Evolutionary conservation across 192 early-diverging fungal species (phyloP), one percentile per base, ranked within the genome.

Genomic region (Umbelopsis sp.): DNA sequence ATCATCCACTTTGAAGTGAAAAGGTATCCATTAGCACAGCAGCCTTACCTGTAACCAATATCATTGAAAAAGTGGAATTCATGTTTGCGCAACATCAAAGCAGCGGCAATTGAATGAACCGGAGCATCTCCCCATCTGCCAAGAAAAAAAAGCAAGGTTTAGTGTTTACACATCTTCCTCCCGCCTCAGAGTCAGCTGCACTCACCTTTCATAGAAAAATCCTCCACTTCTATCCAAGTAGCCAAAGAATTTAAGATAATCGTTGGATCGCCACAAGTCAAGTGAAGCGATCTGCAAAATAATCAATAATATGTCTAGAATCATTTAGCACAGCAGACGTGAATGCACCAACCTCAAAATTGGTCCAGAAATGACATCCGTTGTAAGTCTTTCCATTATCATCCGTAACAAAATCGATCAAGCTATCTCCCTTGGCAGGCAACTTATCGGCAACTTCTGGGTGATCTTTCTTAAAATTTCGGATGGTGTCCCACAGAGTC

Each of bases 331-430:
- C 74, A 1, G 37, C 5, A 1, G 10, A 41, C 2, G 10, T 41
- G 37, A 9, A 41, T 41, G 30, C 18, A 35, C 77, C 88, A 35
- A 93, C 91, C 80, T 96, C 93, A 77, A 96, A 94, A 74, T 95
- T 96, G 61, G 89, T 88, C 94, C 94, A 94, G 69, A 93, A 95
- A 77, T 96, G 92, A 72, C 93, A 94, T 49, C 78, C 78, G 70
- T 93, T 94, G 74, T 92, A 94, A 5, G 82, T 88, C 52, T 77
- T 22, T 11, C 79, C 82, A 22, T 80, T 71, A 52, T 87, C 84
- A 21, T 79, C 69, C 1, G 89, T 86, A 21, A 93, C 78, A 80
- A 91, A 90, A 23, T 75, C 50, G 25, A 78, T 65, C 2, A 75
- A 27, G 66, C 79, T 69, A 67, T 82, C 20, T 76, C 73, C 13